Evolutionary conservation across 768 basidiomycete genomes (phyloP).

Genomic region (Myochromella boudieri): DNA sequence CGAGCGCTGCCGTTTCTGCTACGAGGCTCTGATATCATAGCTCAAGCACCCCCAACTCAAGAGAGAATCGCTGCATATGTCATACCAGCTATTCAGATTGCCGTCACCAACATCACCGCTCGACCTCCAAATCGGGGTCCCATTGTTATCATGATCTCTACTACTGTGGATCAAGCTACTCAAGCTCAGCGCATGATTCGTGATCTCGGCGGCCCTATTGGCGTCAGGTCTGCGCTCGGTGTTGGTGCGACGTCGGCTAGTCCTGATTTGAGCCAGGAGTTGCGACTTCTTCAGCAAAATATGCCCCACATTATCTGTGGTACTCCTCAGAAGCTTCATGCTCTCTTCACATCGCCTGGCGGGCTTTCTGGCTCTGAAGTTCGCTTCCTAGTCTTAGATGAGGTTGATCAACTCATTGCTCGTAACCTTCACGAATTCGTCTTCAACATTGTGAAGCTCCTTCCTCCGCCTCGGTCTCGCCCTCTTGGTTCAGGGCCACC

Average conservation of each 20-base stretch:
- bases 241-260: conserved; percentile 72
- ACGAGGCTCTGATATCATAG: conserved; percentile 93
- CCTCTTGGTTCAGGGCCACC: conserved; percentile 48
- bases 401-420: conserved; percentile 97
- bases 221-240: conserved; percentile 86
- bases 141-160: conserved; percentile 90
- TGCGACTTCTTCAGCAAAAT: conserved; percentile 83
- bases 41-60: conserved; percentile 97
- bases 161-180: conserved; percentile 97
- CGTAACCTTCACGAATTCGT: conserved; percentile 96
- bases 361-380: conserved; percentile 83
- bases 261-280: conserved; percentile 69
- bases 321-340: conserved; percentile 94
- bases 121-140: conserved; percentile 74
- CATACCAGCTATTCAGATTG: conserved; percentile 85
- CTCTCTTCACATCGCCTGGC: conserved; percentile 80
- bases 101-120: conserved; percentile 59
- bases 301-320: conserved; percentile 96
- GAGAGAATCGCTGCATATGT: conserved; percentile 98
- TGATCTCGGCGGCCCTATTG: conserved; percentile 90
- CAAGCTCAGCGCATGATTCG: conserved; percentile 96
- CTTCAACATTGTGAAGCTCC: conserved; percentile 86
- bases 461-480: conserved; percentile 85
- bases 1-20: conserved; percentile 94
- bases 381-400: conserved; percentile 92